These are phyloP conservation scores for Filobasidium wieringae DNA, from an alignment of 768 basidiomycete species.

Conservation along the genomic window DNA sequence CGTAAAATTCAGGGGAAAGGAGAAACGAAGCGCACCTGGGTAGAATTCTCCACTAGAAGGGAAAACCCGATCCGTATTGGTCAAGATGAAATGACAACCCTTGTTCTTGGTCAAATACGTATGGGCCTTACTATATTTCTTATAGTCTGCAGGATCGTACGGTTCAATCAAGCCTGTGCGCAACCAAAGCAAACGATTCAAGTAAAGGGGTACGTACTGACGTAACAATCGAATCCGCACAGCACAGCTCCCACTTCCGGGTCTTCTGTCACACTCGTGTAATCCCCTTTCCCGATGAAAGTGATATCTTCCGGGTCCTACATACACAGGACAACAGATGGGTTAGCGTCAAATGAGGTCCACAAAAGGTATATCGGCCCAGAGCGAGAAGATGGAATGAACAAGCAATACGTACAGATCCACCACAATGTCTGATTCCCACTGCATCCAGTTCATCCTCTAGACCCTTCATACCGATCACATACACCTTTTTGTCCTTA, in stretches of 20 bases:
- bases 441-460: slow-evolving; percentile 89
- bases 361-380: neutral
- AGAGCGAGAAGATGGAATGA: neutral
- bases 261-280: slow-evolving; percentile 50
- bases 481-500: slow-evolving; percentile 85
- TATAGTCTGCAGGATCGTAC: slow-evolving; percentile 51
- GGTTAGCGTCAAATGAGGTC: too few species aligned
- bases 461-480: slow-evolving; percentile 79
- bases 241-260: slow-evolving; percentile 77
- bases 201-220: slow-evolving; percentile 45
- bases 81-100: slow-evolving; percentile 71
- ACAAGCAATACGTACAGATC: slow-evolving; percentile 52
- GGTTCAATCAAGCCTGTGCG: neutral
- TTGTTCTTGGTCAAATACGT: slow-evolving; percentile 73
- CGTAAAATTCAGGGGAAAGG: neutral
- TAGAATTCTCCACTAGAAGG: slow-evolving; percentile 59
- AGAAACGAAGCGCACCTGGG: slow-evolving; percentile 51
- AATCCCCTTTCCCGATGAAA: slow-evolving; percentile 59
- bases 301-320: slow-evolving; percentile 79
- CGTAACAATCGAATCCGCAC: slow-evolving; percentile 73
- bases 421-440: slow-evolving; percentile 67
- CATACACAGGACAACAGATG: neutral
- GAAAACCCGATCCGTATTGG: slow-evolving; percentile 87
- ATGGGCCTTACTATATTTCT: slow-evolving; percentile 84
- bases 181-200: neutral